These are phyloP conservation scores for Mucor irregularis DNA, from an alignment of 371 early-diverging fungal genomes.

Conservation along the genomic window DNA sequence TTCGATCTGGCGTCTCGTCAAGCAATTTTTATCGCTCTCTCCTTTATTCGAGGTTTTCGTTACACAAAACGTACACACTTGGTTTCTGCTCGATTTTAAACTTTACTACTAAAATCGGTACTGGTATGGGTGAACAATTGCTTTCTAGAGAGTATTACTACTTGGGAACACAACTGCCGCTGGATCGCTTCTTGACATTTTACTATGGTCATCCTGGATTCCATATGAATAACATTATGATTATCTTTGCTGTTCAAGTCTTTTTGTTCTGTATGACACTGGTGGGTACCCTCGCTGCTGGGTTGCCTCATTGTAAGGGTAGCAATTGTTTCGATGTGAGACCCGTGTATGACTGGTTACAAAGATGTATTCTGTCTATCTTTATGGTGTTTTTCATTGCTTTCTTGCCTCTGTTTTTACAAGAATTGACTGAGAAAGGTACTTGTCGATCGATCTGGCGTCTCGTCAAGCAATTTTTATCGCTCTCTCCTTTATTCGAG, in stretches of 20 bases:
- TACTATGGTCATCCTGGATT: slow-evolving; percentile 91
- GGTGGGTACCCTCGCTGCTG: slow-evolving; percentile 70
- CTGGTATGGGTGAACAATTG: slow-evolving; percentile 94
- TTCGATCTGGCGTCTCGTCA: slow-evolving; percentile 71
- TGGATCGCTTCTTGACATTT: slow-evolving; percentile 88
- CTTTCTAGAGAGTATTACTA: slow-evolving; percentile 90
- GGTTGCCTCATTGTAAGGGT: slow-evolving; percentile 52
- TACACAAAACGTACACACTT: too few relatives aligned
- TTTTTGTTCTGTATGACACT: slow-evolving; percentile 81
- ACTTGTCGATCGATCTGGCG: slow-evolving; percentile 70
- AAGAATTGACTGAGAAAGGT: slow-evolving; percentile 87
- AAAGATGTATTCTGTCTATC: slow-evolving; percentile 76
- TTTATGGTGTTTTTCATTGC: slow-evolving; percentile 80
- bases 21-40: slow-evolving; percentile 82
- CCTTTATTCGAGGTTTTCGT: slow-evolving; percentile 91
- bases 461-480: slow-evolving; percentile 81
- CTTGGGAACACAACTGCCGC: slow-evolving; percentile 80
- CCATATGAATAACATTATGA: slow-evolving; percentile 91
- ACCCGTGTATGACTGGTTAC: slow-evolving; percentile 81
- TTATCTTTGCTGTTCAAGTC: slow-evolving; percentile 83
- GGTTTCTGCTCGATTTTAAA: slow-evolving; percentile 86
- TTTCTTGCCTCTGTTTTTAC: slow-evolving; percentile 85
- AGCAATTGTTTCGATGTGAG: slow-evolving; percentile 70
- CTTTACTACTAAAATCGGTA: slow-evolving; percentile 90
- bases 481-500: slow-evolving; percentile 86